Evolutionary conservation across 192 early-diverging fungal genomes (phyloP), one percentile per base, ranked within the genome.

Genomic region (Bifiguratus adelaidae): DNA sequence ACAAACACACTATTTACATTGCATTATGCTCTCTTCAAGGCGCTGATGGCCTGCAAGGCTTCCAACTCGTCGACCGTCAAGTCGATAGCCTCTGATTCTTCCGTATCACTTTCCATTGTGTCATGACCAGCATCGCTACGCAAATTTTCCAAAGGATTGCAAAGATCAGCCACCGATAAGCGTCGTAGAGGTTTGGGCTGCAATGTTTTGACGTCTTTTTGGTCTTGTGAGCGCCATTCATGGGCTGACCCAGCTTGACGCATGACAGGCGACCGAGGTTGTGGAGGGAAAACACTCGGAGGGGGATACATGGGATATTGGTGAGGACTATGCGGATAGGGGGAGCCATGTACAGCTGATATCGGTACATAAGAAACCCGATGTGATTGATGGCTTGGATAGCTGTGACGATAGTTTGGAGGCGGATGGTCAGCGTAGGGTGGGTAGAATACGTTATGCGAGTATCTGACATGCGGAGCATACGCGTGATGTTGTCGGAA

Each of bases 51-150:
- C 26, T 64, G 44, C 7, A 64, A 23, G 3, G 52, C 61, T 41
- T 64, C 61, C 18, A 64, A 44, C 23, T 64, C 61, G 28, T 64
- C 61, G n/a, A 44, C 47, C 30, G 58, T 61, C 3, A 61, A 16
- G 36, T 47, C 46, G 9, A 50, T 43, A 7, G 53, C 36, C 15
- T 53, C 46, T 16, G 37, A 35, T 29, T 53, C 22, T 18, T 36
- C 33, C 5, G 28, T 21, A 23, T 20, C 22, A 15, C 22, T 9
- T 15, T 49, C 40, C 37, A 21, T 18, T 30, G 35, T 30, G 0
- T 4, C n/a, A 18, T 28, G 21, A 19, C 29, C 28, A 7, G 15
- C 27, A 12, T 25, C 49, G 35, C 40, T 33, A 27, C 28, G 38
- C 15, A 56, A 30, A 19, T 30, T 30, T n/a, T 52, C 58, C 3